A percentile compares a stretch with the other conserved stretches of the same genome.
Conservation (phyloP, 352 stramenopile species). For the Lagenidium sp. region DNA sequence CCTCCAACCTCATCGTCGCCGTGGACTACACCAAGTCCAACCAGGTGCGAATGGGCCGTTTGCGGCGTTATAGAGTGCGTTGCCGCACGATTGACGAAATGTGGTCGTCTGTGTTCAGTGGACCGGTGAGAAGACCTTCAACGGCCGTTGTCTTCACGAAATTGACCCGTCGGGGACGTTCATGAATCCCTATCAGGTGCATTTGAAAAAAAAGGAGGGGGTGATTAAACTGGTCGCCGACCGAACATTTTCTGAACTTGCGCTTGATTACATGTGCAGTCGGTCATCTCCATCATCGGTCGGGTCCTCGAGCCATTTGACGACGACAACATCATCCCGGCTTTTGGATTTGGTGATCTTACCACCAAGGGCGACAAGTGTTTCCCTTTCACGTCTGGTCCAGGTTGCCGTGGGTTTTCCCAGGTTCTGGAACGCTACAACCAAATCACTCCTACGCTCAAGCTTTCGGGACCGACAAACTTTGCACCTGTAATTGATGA, state of each 20-base stretch:
- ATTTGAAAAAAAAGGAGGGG: no score
- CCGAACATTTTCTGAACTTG: no score
- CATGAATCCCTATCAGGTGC: constrained; percentile 57
- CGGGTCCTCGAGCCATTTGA: constrained; percentile 64
- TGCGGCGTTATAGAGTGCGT: background rate
- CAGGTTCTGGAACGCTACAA: constrained; percentile 57
- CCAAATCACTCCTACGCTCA: constrained; percentile 37
- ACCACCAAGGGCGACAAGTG: constrained; percentile 32
- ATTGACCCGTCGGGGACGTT: constrained; percentile 31
- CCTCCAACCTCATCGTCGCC: constrained; percentile 58
- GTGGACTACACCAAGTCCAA: constrained; percentile 74
- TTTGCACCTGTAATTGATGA: constrained; percentile 60
- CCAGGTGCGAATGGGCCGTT: constrained; percentile 16
- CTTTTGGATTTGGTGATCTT: constrained; percentile 58
- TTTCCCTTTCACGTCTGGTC: constrained; percentile 29
- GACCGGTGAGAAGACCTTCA: constrained; percentile 57
- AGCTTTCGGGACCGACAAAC: constrained; percentile 52
- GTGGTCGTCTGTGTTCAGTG: constrained; percentile 34
- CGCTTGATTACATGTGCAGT: no score
- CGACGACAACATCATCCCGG: constrained; percentile 73
- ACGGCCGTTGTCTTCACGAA: constrained; percentile 42
- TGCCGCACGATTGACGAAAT: no score
- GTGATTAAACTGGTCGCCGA: background rate
- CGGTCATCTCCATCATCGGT: constrained; percentile 68
- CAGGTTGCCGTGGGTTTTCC: constrained; percentile 39